Percentiles rank a stretch among this genome's conserved stretches.
Conservation (phyloP, 2,329 filamentous ascomycete species). For the Fusarium cyanostomum region DNA sequence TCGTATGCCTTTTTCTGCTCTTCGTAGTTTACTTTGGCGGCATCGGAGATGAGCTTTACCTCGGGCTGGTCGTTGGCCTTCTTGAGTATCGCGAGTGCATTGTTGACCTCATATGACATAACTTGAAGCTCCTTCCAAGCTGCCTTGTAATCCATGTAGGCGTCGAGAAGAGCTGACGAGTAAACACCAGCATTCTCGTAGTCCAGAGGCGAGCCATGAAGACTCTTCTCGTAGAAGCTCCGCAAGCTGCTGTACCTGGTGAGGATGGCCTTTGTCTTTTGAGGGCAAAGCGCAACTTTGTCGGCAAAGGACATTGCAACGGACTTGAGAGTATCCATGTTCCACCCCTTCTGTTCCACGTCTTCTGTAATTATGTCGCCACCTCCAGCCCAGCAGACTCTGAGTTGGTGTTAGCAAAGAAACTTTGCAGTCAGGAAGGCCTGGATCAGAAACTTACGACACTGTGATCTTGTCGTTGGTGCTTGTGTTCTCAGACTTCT, state of each 20-base stretch:
- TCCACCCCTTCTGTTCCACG: background rate
- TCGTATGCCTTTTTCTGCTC: background rate
- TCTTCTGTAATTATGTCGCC: slow-evolving; percentile 13
- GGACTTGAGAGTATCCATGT: background rate
- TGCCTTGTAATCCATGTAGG: slow-evolving; percentile 16
- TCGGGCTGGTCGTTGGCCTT: background rate
- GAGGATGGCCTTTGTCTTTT: slow-evolving; percentile 13
- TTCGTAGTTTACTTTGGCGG: background rate
- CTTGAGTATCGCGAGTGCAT: background rate
- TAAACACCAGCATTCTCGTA: slow-evolving; percentile 19
- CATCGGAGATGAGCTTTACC: background rate
- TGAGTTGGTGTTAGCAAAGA: too few species aligned
- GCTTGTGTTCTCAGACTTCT: too few species aligned
- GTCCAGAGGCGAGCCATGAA: slow-evolving; percentile 14
- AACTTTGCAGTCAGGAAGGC: too few species aligned
- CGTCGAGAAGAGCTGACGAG: slow-evolving; percentile 1
- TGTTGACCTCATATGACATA: slow-evolving; percentile 1
- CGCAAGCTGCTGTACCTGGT: slow-evolving; percentile 9
- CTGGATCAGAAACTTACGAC: too few species aligned
- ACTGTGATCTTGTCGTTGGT: too few species aligned
- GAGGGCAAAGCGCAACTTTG: slow-evolving; percentile 12
- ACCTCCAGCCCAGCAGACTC: slow-evolving; percentile 8
- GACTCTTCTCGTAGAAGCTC: slow-evolving; percentile 6
- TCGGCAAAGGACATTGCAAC: slow-evolving; percentile 17
- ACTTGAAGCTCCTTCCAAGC: background rate